Percentiles rank a stretch among this genome's conserved stretches.
phyloP scores from a whole-genome alignment of 352 stramenopile genomes.

The Phytophthora brassicae region DNA sequence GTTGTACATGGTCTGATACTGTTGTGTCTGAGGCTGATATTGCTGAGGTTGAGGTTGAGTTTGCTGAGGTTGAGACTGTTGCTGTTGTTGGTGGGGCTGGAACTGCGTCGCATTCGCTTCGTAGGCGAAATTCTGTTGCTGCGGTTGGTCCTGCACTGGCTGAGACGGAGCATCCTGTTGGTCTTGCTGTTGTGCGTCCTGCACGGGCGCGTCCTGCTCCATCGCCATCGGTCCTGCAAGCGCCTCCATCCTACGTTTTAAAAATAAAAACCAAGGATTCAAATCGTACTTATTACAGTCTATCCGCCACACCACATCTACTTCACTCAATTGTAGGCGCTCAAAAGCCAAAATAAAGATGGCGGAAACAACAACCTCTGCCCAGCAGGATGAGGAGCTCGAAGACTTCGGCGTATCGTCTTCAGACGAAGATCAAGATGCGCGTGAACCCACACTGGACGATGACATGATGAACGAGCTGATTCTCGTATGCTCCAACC shows the following conservation, averaged over 20 bases:
- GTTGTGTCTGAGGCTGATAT: slow-evolving; percentile 19
- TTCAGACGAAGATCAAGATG: slow-evolving; percentile 41
- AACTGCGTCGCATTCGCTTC: not conserved
- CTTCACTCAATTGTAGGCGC: slow-evolving; percentile 7
- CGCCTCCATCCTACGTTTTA: slow-evolving; percentile 13
- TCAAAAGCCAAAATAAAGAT: slow-evolving; percentile 7
- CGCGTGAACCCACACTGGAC: slow-evolving; percentile 49
- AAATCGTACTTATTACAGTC: slow-evolving; percentile 7
- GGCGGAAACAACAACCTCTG: not conserved
- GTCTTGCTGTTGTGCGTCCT: slow-evolving; percentile 5
- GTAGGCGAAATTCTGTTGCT: slow-evolving; percentile 14
- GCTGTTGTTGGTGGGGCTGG: slow-evolving; percentile 9
- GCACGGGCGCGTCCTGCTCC: slow-evolving; percentile 13
- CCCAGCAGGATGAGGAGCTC: slow-evolving; percentile 38
- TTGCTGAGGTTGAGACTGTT: slow-evolving; percentile 6
- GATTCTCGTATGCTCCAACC: slow-evolving; percentile 87
- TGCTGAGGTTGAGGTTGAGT: slow-evolving; percentile 21
- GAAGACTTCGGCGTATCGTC: slow-evolving; percentile 65
- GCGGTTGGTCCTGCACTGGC: not conserved
- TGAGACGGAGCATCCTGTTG: not conserved
- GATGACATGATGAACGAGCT: slow-evolving; percentile 86
- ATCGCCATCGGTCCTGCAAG: slow-evolving; percentile 4
- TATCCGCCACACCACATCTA: not conserved
- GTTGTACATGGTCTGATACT: slow-evolving; percentile 2
- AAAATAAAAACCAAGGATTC: not conserved